Percentiles rank a stretch among this genome's conserved stretches.
phyloP scores from a whole-genome alignment of 257 asterid species.

The Hygrophila difformis region DNA sequence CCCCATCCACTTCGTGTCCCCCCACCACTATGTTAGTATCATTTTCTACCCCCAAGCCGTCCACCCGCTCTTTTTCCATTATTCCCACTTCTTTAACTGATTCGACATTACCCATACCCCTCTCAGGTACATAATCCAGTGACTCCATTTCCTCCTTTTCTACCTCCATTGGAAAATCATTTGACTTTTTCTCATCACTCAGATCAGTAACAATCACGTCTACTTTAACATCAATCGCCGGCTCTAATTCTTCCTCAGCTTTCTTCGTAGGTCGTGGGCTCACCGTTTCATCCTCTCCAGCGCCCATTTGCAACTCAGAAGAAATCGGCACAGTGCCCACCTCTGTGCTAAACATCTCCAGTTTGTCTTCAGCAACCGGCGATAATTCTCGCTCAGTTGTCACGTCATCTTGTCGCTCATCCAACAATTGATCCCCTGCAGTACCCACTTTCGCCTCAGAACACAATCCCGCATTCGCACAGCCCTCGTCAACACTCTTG shows the following conservation, averaged over 20 bases:
- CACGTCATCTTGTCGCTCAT: conserved; percentile 4
- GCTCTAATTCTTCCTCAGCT: background rate
- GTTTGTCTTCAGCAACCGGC: conserved; percentile 8
- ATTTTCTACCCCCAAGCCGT: conserved; percentile 12
- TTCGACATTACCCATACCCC: too few relatives aligned
- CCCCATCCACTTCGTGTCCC: conserved; percentile 16
- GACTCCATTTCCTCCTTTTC: background rate
- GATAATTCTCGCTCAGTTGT: conserved; percentile 14
- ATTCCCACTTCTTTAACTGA: too few relatives aligned
- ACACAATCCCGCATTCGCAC: conserved; percentile 13
- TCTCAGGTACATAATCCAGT: too few relatives aligned
- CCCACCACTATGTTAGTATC: conserved; percentile 4
- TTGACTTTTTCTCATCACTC: background rate
- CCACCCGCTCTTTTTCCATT: too few relatives aligned
- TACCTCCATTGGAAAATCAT: conserved; percentile 7
- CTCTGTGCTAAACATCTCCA: too few relatives aligned
- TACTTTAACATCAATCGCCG: background rate
- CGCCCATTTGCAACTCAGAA: conserved; percentile 5
- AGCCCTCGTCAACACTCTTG: conserved; percentile 12
- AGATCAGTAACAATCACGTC: background rate
- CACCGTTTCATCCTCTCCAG: too few relatives aligned
- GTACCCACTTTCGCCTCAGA: conserved; percentile 12
- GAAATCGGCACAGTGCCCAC: background rate
- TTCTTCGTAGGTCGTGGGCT: background rate
- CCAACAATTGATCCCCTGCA: conserved; percentile 10